Base-by-base conservation (phyloP, 1,139 yeast genomes). In the Lodderomyces theae region DNA sequence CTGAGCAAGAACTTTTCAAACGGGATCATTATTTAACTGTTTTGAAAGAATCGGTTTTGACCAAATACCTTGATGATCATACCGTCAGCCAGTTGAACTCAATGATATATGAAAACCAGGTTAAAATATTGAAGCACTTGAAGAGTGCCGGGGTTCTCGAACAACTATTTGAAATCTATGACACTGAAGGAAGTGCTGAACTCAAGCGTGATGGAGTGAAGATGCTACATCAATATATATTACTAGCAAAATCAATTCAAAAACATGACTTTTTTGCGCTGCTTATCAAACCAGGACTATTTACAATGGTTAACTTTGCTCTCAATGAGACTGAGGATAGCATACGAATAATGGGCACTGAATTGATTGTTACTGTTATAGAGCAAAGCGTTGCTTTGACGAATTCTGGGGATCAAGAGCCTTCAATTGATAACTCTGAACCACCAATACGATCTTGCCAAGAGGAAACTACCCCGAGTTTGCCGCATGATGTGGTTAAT, bases 21-120 rank as follows among this genome's bases (percentile, higher is more conserved):
- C 80, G 79, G 52, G 89, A 94, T 35, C 87, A 83, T 55, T 73
- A 86, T 46, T 67, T 89, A 42, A 90, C 83, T 53, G 87, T 86
- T 56, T 64, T 92, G 41, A 86, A 86, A 57, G 97, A 92, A 59
- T 95, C 87, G 22, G 94, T 86, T 1, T 63, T 90, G 28, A 92
- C 92, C 2, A 69, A 96, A 42, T 67, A 83, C 37, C 61, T 90
- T 38, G 97, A 92, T 58, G 97, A 92, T 54, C 78, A 82, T 38
- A 76, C 92, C 4, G 77, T 82, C 52, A 77, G 76, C 49, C 64
- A 85, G 45, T 67, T 92, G 24, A 68, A 82, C 15, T 72, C 86
- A 0, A 64, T 85, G 63, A 83, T 87, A 10, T 83, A 79, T 53
- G 62, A 73, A 50, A 82, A 85, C 53, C 94, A 87, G 52, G 75